phyloP scores from a whole-genome alignment of 2,329 filamentous ascomycete genomes.

The Sporothrix pallida region DNA sequence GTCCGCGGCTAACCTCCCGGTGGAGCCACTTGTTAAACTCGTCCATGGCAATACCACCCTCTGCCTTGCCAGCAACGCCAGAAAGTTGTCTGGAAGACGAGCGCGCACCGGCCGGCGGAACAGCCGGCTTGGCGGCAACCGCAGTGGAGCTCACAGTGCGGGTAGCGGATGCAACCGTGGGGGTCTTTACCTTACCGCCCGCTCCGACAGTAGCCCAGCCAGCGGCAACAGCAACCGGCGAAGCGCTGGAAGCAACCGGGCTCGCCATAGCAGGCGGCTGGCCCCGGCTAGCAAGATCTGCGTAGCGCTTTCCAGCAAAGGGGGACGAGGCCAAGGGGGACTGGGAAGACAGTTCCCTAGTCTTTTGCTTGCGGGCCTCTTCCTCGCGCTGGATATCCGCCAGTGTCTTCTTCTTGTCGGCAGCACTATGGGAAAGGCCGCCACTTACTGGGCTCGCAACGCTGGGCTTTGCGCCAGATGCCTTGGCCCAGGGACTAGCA shows the following conservation, averaged over 20 bases:
- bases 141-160: conserved; percentile 53
- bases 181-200: conserved; percentile 85
- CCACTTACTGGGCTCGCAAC: conserved; percentile 40
- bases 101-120: conserved; percentile 47
- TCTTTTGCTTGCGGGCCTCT: conserved; percentile 83
- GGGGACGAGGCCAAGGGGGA: conserved; percentile 45
- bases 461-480: conserved; percentile 54
- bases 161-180: conserved; percentile 61
- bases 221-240: conserved; percentile 50
- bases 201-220: conserved; percentile 97
- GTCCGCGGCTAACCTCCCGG: conserved; percentile 77
- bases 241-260: conserved; percentile 46
- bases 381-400: conserved; percentile 98
- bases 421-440: conserved; percentile 44
- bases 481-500: conserved; percentile 71
- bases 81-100: conserved; percentile 56
- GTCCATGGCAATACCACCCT: conserved; percentile 68
- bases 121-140: conserved; percentile 49
- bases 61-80: conserved; percentile 50
- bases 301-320: conserved; percentile 80
- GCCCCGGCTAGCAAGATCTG: conserved; percentile 86
- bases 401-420: conserved; percentile 78
- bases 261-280: conserved; percentile 50
- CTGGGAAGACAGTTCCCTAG: conserved; percentile 55
- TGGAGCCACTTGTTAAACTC: conserved; percentile 95